Percentiles rank a stretch among this genome's conserved stretches.
Conservation (phyloP, 306 rosid genomes). For the Biancaea sappan region DNA sequence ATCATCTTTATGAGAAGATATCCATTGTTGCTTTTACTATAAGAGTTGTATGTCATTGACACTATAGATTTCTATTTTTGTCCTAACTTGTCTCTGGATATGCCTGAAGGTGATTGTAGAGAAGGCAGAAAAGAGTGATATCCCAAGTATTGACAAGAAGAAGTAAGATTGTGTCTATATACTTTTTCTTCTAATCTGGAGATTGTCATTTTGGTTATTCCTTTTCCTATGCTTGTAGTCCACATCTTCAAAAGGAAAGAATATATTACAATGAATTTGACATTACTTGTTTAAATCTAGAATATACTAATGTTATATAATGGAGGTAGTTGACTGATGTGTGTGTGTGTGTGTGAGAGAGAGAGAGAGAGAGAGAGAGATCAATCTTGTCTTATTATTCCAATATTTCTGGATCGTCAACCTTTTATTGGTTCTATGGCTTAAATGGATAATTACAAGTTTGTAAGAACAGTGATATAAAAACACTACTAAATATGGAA, state of each 20-base stretch:
- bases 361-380: neutral
- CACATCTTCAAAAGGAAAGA: slow-evolving; percentile 26
- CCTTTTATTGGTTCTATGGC: neutral
- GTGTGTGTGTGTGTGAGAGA: too few species aligned
- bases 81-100: slow-evolving; percentile 34
- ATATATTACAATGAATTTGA: neutral
- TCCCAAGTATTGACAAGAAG: slow-evolving; percentile 91
- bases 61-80: slow-evolving; percentile 16
- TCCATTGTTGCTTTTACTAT: neutral
- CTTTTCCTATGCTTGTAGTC: slow-evolving; percentile 10
- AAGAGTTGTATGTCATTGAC: slow-evolving; percentile 15
- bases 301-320: slow-evolving; percentile 21
- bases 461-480: slow-evolving; percentile 1
- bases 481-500: neutral
- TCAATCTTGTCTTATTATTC: neutral
- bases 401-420: neutral
- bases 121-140: slow-evolving; percentile 95
- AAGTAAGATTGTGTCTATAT: slow-evolving; percentile 63
- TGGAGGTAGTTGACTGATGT: neutral
- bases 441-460: neutral
- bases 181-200: slow-evolving; percentile 22
- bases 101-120: slow-evolving; percentile 88
- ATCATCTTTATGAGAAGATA: neutral
- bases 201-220: slow-evolving; percentile 24
- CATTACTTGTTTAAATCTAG: slow-evolving; percentile 8